These are phyloP conservation scores for Ophiosphaerella korrae DNA, from an alignment of 2,329 filamentous ascomycete genomes.

Conservation along the genomic window DNA sequence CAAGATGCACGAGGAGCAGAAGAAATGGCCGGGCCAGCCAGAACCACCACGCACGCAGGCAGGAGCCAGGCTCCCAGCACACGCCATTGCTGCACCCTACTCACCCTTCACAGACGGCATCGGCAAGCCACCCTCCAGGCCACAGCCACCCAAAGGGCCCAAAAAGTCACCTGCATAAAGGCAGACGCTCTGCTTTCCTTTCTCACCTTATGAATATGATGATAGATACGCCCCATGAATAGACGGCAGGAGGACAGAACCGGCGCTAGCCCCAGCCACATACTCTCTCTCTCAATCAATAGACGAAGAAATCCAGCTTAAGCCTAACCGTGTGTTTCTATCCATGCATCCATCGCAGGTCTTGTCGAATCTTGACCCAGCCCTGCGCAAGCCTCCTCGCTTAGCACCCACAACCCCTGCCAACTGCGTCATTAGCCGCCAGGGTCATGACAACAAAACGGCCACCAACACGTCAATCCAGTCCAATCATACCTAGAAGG, in stretches of 20 bases:
- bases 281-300: slow-evolving; percentile 13
- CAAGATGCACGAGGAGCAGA: slow-evolving; percentile 81
- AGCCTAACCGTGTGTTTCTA: slow-evolving; percentile 1
- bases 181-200: background rate
- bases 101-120: slow-evolving; percentile 62
- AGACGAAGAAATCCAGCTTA: slow-evolving; percentile 9
- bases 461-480: slow-evolving; percentile 26
- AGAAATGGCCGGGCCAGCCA: slow-evolving; percentile 50
- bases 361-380: slow-evolving; percentile 14
- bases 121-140: slow-evolving; percentile 26
- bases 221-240: slow-evolving; percentile 28
- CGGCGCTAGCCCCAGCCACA: slow-evolving; percentile 23
- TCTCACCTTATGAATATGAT: slow-evolving; percentile 22
- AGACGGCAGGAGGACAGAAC: slow-evolving; percentile 19
- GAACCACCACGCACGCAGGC: slow-evolving; percentile 44
- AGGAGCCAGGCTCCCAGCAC: slow-evolving; percentile 53
- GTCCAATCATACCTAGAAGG: slow-evolving; percentile 12
- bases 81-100: slow-evolving; percentile 63
- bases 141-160: slow-evolving; percentile 25
- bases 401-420: slow-evolving; percentile 7
- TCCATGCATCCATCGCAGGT: slow-evolving; percentile 6
- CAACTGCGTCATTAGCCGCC: slow-evolving; percentile 18
- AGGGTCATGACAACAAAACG: slow-evolving; percentile 14
- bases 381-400: slow-evolving; percentile 24
- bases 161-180: slow-evolving; percentile 37